These are phyloP conservation scores for Ogataea chonburiensis DNA, from an alignment of 805 yeast genomes.

Conservation along the genomic window DNA sequence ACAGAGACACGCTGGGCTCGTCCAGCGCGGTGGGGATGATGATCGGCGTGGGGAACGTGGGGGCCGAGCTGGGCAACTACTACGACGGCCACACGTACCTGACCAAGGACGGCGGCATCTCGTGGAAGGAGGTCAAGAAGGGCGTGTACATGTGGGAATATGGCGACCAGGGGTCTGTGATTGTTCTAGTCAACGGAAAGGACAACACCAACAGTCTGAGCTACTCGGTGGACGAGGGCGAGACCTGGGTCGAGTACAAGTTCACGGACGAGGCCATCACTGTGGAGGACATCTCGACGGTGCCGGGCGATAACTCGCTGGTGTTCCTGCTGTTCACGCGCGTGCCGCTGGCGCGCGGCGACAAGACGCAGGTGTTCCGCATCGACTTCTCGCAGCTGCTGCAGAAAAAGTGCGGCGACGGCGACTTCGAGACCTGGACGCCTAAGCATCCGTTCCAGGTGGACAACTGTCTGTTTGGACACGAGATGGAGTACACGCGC, in stretches of 20 bases:
- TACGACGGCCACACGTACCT: conserved; percentile 54
- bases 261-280: conserved; percentile 60
- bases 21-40: conserved; percentile 82
- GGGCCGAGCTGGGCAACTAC: conserved; percentile 49
- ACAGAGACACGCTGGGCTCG: conserved; percentile 79
- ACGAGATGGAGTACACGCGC: conserved; percentile 55
- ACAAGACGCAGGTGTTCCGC: conserved; percentile 48
- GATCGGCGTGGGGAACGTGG: conserved; percentile 86
- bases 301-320: conserved; percentile 81
- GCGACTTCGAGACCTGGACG: conserved; percentile 63
- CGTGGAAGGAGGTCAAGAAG: conserved; percentile 75
- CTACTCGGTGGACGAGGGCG: conserved; percentile 78
- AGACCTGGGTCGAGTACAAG: conserved; percentile 63
- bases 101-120: conserved; percentile 80
- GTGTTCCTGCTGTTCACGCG: conserved; percentile 67
- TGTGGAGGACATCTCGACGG: conserved; percentile 75
- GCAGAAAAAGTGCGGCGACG: conserved; percentile 48
- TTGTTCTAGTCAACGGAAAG: conserved; percentile 64
- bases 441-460: conserved; percentile 54
- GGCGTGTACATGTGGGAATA: conserved; percentile 87
- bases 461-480: conserved; percentile 66
- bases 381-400: conserved; percentile 56
- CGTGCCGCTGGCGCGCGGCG: conserved; percentile 46
- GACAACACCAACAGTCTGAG: conserved; percentile 56
- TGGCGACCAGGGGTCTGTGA: conserved; percentile 87